Base-by-base conservation (phyloP, 768 basidiomycete species). In the Pleurotus ostreatus region DNA sequence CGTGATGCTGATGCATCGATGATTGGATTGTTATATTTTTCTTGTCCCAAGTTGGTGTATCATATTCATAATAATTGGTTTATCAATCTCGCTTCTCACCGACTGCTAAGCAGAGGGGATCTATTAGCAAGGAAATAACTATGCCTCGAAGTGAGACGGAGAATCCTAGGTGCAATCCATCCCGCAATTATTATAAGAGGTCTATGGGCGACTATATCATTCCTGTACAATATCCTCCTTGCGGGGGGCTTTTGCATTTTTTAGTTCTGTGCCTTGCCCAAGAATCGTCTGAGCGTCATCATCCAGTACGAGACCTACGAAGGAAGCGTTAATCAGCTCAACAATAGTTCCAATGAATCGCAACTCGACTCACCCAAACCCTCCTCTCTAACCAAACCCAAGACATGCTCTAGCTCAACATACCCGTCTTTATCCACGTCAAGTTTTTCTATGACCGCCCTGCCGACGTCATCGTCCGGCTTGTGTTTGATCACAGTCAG, bases 351-450 rank as follows among this genome's bases (percentile, higher is more conserved):
- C 2, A 38, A 55, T 44, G 38, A 25, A 25, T 25, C 23, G 23
- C 4, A 25, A 60, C 41, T 18, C 49, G 3, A 63, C 81, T 47
- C 63, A 88, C 89, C 89, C 20, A 95, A 72, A 12, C 92, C 92
- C 61, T 94, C 91, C 72, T 97, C 91, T 63, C 85, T 81, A 20
- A 95, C 89, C 60, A 96, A 73, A 11, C 89, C 92, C 56, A 96
- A 71, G 37, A 99, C 94, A 66, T 99, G 95, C 70, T 96, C 92
- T 46, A 98, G 79, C 67, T 95, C 92, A 22, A 98, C 94, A 66
- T 85, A 96, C 0, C 96, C 95, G 67, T 98, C 96, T 71, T 92
- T 85, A 72, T 98, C 96, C 8, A 92, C 89, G 68, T 99, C 97
- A 64, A 98, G 74, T 71, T 98, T 98, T 66, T 92, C 85, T 53